Evolutionary conservation across 1,284 basidiomycete genomes (phyloP).

Genomic region (Erythrobasidium hasegawianum): DNA sequence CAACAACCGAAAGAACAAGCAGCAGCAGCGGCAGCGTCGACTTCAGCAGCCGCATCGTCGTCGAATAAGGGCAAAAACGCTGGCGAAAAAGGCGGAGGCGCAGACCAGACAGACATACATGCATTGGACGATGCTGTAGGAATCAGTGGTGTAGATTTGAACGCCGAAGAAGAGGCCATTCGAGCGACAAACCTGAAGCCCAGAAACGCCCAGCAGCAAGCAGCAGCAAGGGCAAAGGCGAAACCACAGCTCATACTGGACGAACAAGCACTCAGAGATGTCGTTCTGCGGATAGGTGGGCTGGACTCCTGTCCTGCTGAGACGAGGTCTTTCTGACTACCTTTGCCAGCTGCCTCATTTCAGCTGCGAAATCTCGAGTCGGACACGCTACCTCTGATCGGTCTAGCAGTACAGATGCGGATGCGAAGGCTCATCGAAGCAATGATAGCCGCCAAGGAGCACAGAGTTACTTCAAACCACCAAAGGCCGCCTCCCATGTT

Average conservation of each 20-base stretch:
- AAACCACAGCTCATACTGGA: conserved; percentile 42
- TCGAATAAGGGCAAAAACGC: conserved; percentile 18
- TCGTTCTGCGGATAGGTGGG: conserved; percentile 43
- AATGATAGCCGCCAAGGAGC: conserved; percentile 67
- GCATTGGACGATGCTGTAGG: conserved; percentile 46
- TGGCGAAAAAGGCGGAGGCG: conserved; percentile 3
- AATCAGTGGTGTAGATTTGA: conserved; percentile 45
- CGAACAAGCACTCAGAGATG: conserved; percentile 38
- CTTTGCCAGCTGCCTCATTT: conserved; percentile 41
- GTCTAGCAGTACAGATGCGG: conserved; percentile 69
- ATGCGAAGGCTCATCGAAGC: conserved; percentile 65
- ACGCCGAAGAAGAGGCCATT: conserved; percentile 46
- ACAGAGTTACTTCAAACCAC: conserved; percentile 62
- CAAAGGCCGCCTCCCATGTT: conserved; percentile 64
- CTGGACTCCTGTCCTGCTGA: no score
- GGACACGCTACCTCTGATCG: conserved; percentile 52
- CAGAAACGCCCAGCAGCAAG: conserved; percentile 13
- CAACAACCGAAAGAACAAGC: background rate
- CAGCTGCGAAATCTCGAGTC: conserved; percentile 45
- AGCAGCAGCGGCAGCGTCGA: conserved; percentile 17
- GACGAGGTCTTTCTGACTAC: no score
- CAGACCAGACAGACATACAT: conserved; percentile 42
- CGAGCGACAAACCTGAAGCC: conserved; percentile 26
- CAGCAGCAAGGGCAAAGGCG: conserved; percentile 33
- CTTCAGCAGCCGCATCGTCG: no score